phyloP scores from a whole-genome alignment of 345 rosid genomes.

The Carallia pectinifolia region DNA sequence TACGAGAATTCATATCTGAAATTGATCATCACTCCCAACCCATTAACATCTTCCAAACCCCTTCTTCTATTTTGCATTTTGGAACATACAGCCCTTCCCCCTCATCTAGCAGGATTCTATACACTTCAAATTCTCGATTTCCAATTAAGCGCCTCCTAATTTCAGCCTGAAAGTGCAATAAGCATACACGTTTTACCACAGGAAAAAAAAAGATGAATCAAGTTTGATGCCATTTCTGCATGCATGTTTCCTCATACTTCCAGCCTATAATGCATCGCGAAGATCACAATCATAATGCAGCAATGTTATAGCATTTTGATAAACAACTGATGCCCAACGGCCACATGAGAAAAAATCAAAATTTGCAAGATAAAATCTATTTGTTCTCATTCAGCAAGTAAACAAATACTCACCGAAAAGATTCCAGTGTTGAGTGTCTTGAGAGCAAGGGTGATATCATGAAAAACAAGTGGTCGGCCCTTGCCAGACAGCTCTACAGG shows the following conservation, averaged over 20 bases:
- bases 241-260: background rate
- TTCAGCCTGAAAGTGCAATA: slow-evolving; percentile 58
- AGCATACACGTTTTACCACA: background rate
- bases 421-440: slow-evolving; percentile 71
- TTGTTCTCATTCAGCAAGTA: slow-evolving; percentile 5
- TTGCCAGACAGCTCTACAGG: slow-evolving; percentile 92
- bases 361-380: background rate
- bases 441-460: slow-evolving; percentile 83
- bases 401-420: slow-evolving; percentile 57
- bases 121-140: slow-evolving; percentile 89
- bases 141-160: slow-evolving; percentile 70
- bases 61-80: slow-evolving; percentile 59
- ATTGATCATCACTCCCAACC: slow-evolving; percentile 63
- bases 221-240: background rate
- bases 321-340: background rate
- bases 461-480: slow-evolving; percentile 91
- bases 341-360: slow-evolving; percentile 1
- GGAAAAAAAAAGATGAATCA: background rate
- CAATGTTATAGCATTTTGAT: background rate
- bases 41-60: slow-evolving; percentile 85
- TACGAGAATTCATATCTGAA: background rate
- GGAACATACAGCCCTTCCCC: slow-evolving; percentile 52
- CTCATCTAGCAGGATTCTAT: slow-evolving; percentile 77
- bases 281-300: slow-evolving; percentile 4
- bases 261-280: slow-evolving; percentile 7